These are phyloP conservation scores for Trichoderma sp. DNA, from an alignment of 2,329 filamentous ascomycete species.

Conservation along the genomic window DNA sequence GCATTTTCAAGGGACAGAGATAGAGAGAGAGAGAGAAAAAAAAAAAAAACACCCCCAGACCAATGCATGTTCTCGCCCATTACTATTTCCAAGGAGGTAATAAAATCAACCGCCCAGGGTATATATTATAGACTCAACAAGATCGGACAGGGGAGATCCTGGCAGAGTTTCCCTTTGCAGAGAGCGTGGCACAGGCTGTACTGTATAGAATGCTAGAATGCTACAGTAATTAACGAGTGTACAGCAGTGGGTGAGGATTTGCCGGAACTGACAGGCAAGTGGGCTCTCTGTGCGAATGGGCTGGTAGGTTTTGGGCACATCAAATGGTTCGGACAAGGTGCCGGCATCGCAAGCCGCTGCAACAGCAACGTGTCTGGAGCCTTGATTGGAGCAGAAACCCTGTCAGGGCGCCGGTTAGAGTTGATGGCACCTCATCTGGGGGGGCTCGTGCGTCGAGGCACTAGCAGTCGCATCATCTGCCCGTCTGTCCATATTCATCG, in stretches of 20 bases:
- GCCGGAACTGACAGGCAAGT: conserved; percentile 18
- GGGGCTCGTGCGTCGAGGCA: neutral
- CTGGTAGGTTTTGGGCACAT: neutral
- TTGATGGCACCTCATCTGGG: conserved; percentile 9
- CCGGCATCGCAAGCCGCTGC: conserved; percentile 4
- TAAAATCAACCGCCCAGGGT: neutral
- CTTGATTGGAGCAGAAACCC: neutral
- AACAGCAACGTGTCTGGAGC: neutral
- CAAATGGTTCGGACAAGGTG: neutral
- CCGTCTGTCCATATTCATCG: neutral
- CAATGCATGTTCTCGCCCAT: neutral
- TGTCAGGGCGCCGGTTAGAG: conserved; percentile 13
- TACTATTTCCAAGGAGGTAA: neutral
- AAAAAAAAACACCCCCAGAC: neutral
- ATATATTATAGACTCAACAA: neutral
- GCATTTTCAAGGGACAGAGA: neutral
- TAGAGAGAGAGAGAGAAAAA: neutral
- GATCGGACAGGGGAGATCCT: neutral
- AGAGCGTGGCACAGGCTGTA: neutral
- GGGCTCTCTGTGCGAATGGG: neutral
- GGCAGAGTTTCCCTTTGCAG: neutral
- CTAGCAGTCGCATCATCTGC: neutral
- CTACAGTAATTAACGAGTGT: neutral
- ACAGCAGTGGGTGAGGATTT: conserved; percentile 8
- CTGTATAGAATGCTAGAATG: no score